phyloP scores from a whole-genome alignment of 2,329 filamentous ascomycete genomes.

The Trichoderma koningiopsis region DNA sequence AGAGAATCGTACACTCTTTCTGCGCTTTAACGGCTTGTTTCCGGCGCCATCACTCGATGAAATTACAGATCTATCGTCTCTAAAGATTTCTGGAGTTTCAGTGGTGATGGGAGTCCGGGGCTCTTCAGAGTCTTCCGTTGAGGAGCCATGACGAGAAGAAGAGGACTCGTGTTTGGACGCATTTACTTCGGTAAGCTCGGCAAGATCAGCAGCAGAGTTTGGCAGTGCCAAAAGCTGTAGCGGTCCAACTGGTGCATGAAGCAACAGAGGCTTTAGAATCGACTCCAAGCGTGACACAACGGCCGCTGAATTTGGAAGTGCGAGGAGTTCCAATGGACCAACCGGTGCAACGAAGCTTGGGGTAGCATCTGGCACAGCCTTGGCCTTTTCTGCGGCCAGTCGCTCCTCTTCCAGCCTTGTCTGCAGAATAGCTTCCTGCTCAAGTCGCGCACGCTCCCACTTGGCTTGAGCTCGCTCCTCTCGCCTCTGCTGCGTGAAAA shows the following conservation, averaged over 20 bases:
- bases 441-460: conserved; percentile 84
- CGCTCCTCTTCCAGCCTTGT: conserved; percentile 55
- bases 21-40: conserved; percentile 41
- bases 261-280: background rate
- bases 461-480: conserved; percentile 83
- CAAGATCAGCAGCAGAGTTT: conserved; percentile 48
- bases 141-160: conserved; percentile 3
- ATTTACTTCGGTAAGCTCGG: background rate
- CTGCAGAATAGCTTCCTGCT: conserved; percentile 80
- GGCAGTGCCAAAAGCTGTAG: conserved; percentile 46
- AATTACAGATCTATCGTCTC: conserved; percentile 22
- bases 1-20: conserved; percentile 72
- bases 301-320: conserved; percentile 55
- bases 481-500: conserved; percentile 73
- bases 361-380: background rate
- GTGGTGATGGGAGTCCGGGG: conserved; percentile 24
- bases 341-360: conserved; percentile 41
- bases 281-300: background rate
- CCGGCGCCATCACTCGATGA: conserved; percentile 32
- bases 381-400: conserved; percentile 29
- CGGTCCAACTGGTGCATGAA: conserved; percentile 12
- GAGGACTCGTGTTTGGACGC: background rate
- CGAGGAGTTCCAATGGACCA: conserved; percentile 47
- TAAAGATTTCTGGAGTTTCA: conserved; percentile 13
- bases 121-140: conserved; percentile 21